Base-by-base conservation (phyloP, 2,329 filamentous ascomycete species). In the Cyclaneusma minus region DNA sequence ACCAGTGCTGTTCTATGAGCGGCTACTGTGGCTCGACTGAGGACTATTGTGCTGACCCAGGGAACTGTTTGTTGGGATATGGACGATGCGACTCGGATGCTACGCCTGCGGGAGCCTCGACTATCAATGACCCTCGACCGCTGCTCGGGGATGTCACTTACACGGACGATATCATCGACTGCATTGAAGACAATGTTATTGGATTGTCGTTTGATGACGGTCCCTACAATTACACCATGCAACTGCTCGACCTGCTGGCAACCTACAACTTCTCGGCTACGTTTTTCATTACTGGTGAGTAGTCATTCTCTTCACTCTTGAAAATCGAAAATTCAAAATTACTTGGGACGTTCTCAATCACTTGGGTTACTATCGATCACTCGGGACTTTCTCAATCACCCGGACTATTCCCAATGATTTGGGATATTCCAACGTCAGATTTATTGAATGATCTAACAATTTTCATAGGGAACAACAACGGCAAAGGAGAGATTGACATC, bases 201-300 rank as follows among this genome's bases (percentile, higher is more conserved):
- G 70, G 70, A 13, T 44, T 77, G 30, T 75, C 70, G 1, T 77
- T 64, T 37, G 71, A 77, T 37, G 72, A 77, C 39, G 71, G 71
- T 2, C 72, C 71, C 8, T 64, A 62, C 35, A 44, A 56, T 14
- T 73, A 68, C 45, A 77, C 70, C 1, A 45, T 49, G 19, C 60
- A 68, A 29, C 55, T 78, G 7, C 54, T 78, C 12, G 64, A 76
- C 39, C 49, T 69, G 20, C 55, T 78, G 21, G 58, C 62, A 32
- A 51, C 50, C 13, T 70, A 72, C 42, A 51, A 60, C 7, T 69
- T 64, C n/a, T 68, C 66, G 35, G 72, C 68, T 1, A 78, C 73
- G 2, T 79, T 79, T 45, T 78, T 77, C 47, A 56, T 78, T 33
- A 68, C 59, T 3, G 64, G n/a, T n/a, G n/a, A n/a, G n/a, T n/a